phyloP scores from a whole-genome alignment of 768 basidiomycete genomes.

The Kwoniella sp. region DNA sequence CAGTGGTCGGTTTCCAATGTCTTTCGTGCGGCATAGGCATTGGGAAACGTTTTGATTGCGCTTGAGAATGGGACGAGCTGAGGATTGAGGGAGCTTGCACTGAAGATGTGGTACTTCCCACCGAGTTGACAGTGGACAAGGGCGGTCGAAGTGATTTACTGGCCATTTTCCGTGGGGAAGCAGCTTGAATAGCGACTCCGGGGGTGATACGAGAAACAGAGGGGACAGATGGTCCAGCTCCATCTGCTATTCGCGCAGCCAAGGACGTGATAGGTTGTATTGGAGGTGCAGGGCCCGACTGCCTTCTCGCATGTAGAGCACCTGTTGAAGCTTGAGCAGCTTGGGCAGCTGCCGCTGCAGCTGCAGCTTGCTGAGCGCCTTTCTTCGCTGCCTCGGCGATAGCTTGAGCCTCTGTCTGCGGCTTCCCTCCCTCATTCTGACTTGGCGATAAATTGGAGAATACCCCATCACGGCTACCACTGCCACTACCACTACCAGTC shows the following conservation, averaged over 20 bases:
- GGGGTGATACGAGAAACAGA: not conserved
- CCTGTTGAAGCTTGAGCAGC: conserved; percentile 1
- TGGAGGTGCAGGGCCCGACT: conserved; percentile 5
- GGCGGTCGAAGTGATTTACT: conserved; percentile 29
- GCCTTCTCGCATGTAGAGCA: conserved; percentile 7
- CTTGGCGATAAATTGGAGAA: not conserved
- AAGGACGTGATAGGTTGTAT: conserved; percentile 9
- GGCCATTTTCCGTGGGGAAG: conserved; percentile 6
- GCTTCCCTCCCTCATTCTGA: not conserved
- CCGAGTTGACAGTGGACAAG: conserved; percentile 19
- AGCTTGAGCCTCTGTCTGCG: conserved; percentile 46
- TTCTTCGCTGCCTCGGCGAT: conserved; percentile 38
- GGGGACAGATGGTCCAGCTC: not conserved
- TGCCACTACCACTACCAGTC: conserved; percentile 1
- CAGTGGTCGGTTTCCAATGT: conserved; percentile 42
- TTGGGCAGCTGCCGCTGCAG: conserved; percentile 9
- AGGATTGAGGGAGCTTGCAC: conserved; percentile 21
- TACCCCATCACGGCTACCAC: not conserved
- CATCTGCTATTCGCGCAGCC: not conserved
- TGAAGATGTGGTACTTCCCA: conserved; percentile 18
- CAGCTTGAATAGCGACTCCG: conserved; percentile 4
- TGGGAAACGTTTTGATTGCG: conserved; percentile 20
- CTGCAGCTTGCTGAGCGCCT: conserved; percentile 18
- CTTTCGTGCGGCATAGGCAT: conserved; percentile 30
- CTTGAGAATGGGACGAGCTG: conserved; percentile 16